These are phyloP conservation scores for Botryotinia narcissicola DNA, from an alignment of 2,329 filamentous ascomycete species.

Conservation along the genomic window DNA sequence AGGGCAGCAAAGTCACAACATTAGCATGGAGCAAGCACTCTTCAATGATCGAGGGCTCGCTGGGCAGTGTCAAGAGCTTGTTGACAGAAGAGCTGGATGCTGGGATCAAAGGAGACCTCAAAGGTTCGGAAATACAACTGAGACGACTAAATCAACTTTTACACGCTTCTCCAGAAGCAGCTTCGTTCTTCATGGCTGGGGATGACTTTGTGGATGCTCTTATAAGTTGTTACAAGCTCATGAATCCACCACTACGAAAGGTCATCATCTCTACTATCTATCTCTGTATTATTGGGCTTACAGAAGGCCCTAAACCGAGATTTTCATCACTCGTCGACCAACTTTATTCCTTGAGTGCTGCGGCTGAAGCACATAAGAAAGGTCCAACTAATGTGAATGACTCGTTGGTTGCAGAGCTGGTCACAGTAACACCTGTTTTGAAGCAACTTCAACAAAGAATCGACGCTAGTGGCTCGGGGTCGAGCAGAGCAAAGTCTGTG, in stretches of 20 bases:
- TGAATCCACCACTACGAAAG: conserved; percentile 61
- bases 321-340: conserved; percentile 77
- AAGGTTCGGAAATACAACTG: conserved; percentile 53
- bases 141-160: conserved; percentile 62
- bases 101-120: conserved; percentile 54
- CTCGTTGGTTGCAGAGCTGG: conserved; percentile 76
- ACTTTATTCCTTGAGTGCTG: conserved; percentile 74
- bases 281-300: conserved; percentile 68
- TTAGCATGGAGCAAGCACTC: conserved; percentile 53
- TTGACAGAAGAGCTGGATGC: conserved; percentile 63
- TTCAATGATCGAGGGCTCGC: conserved; percentile 49
- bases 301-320: conserved; percentile 65
- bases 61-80: conserved; percentile 59
- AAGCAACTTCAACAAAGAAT: conserved; percentile 57
- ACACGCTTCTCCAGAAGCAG: conserved; percentile 55
- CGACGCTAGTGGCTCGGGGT: conserved; percentile 49
- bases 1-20: conserved; percentile 50
- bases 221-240: conserved; percentile 61
- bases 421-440: conserved; percentile 76
- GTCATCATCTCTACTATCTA: conserved; percentile 72
- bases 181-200: conserved; percentile 70
- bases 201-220: conserved; percentile 85
- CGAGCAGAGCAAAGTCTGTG: conserved; percentile 57
- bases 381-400: conserved; percentile 58
- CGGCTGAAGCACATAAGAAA: conserved; percentile 61